A percentile compares a stretch with the other conserved stretches of the same genome.
Evolutionary conservation across 163 green algal species (phyloP).

Genomic region (Coccomyxa subellipsoidea): DNA sequence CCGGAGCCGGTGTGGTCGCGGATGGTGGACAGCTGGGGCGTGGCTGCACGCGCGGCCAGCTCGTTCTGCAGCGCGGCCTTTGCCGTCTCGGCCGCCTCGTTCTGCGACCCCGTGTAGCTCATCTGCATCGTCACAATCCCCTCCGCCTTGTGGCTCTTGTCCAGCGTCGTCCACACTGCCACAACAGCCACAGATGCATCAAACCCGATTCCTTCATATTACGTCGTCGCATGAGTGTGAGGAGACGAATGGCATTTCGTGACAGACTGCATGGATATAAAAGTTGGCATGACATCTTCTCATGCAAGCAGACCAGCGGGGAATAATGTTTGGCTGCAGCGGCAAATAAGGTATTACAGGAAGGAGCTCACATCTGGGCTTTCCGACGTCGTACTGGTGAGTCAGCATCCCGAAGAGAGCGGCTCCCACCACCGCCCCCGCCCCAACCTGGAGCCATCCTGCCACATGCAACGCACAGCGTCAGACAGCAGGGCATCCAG

Average conservation of each 20-base stretch:
- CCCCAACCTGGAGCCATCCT: background rate
- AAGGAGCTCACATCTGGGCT: background rate
- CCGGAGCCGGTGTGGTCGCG: constrained; percentile 19
- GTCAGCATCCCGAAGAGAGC: background rate
- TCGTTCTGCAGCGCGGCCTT: background rate
- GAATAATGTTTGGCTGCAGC: background rate
- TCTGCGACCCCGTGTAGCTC: constrained; percentile 6
- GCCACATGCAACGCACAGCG: no score
- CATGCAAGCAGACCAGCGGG: background rate
- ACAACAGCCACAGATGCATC: no score
- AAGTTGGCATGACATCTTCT: background rate
- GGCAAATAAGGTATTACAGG: no score
- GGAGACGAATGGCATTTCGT: no score
- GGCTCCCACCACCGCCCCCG: background rate
- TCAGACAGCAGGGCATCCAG: no score
- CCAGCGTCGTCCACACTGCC: background rate
- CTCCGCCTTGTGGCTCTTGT: background rate
- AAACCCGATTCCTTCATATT: no score
- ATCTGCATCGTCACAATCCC: background rate
- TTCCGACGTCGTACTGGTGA: background rate
- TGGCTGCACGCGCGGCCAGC: background rate
- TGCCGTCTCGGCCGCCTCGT: background rate
- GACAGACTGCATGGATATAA: background rate
- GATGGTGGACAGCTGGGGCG: constrained; percentile 1
- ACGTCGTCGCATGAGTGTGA: no score